Base-by-base conservation (phyloP, 2,329 filamentous ascomycete genomes). In the Calonectria pteridis region DNA sequence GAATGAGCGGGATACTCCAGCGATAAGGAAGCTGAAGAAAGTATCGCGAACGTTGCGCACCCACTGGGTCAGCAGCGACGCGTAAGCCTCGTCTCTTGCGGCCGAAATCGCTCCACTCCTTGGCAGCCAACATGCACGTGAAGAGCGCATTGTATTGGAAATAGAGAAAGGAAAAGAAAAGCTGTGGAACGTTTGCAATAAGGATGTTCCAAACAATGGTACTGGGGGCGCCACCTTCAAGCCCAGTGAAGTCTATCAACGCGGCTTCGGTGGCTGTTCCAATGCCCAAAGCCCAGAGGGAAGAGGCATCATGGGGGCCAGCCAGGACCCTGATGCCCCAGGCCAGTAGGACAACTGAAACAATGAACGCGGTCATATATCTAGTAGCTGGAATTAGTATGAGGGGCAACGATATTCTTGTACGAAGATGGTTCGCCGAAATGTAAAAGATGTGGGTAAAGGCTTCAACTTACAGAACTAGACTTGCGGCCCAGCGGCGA, bases 21-120 rank as follows among this genome's bases (percentile, higher is more conserved):
- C 71, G 71, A 28, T 73, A 75, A 0, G 73, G 73, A 14, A 75
- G 63, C 35, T 75, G 73, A 10, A 75, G 14, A 37, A 75, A 75
- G 50, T 75, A 75, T 2, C 64, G 63, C 10, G 72, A 73, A 11
- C 73, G 71, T 28, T 73, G 71, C 9, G 71, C 1, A 0, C 71
- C 71, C 7, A 6, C 28, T 3, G 64, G 71, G 3, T 73, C 26
- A 4, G 43, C 63, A 2, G 71, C 64, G 29, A 75, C 71, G 3
- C 68, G 51, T 7, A 72, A 11, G 13, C 55, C 49, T 11, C 69
- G 67, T 28, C 63, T 43, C 28, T 65, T 50, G 29, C 16, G 28
- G 4, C 73, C 73, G 26, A 75, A 75, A 23, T 68, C 68, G 3
- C 40, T 69, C 73, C 73, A 75, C 26, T 75, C 73, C 16, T 46